A percentile compares a stretch with the other conserved stretches of the same genome.
These are phyloP conservation scores for Eucalyptus erythrocorys DNA, from an alignment of 345 rosid genomes.

Conservation along the genomic window DNA sequence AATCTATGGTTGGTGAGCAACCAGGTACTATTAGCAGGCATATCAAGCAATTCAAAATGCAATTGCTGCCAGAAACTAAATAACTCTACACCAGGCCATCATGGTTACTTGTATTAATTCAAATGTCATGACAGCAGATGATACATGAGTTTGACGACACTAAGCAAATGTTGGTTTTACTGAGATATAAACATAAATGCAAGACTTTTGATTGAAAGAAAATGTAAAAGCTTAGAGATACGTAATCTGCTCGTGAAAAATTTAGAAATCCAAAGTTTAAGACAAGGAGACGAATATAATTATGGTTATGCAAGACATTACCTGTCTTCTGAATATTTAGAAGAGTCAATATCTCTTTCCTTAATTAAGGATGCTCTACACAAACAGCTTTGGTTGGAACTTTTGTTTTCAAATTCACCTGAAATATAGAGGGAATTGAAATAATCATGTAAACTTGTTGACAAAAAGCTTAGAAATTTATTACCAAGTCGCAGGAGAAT, in stretches of 20 bases:
- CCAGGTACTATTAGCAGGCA: background rate
- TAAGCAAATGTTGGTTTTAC: background rate
- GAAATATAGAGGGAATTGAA: background rate
- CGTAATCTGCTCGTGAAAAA: background rate
- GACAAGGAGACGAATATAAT: background rate
- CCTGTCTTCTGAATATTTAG: constrained; percentile 96
- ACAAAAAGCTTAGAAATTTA: background rate
- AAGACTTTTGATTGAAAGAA: background rate
- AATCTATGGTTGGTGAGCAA: background rate
- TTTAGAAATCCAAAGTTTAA: background rate
- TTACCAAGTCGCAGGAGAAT: background rate
- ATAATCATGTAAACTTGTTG: background rate
- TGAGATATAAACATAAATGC: background rate
- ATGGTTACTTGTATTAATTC: background rate
- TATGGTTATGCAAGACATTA: background rate
- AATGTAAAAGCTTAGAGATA: background rate
- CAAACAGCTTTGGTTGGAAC: constrained; percentile 98
- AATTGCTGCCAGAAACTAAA: background rate
- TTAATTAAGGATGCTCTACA: constrained; percentile 88
- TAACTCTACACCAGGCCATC: background rate
- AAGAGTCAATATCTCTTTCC: constrained; percentile 76
- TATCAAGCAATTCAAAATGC: background rate
- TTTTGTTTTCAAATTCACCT: constrained; percentile 86
- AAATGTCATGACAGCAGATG: background rate
- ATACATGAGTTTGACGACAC: background rate